phyloP scores from a whole-genome alignment of 2,329 filamentous ascomycete genomes.

The Epichloe aotearoae region DNA sequence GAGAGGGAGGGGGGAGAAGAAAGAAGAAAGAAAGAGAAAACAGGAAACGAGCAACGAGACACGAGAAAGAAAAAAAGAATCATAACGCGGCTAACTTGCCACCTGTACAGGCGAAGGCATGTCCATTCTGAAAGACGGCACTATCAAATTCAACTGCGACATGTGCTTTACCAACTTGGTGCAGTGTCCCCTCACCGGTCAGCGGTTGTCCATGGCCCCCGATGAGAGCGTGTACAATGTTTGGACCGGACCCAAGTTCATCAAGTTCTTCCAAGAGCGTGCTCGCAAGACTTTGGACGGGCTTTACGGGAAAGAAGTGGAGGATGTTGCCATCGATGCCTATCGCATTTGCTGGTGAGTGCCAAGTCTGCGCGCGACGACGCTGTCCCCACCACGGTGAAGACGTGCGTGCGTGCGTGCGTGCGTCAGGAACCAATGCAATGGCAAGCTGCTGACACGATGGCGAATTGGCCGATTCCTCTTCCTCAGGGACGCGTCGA shows the following conservation, averaged over 20 bases:
- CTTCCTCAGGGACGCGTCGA: constrained; percentile 42
- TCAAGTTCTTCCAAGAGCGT: constrained; percentile 31
- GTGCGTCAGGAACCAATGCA: background rate
- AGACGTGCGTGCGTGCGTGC: background rate
- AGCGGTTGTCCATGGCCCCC: constrained; percentile 39
- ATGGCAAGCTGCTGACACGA: constrained; percentile 1
- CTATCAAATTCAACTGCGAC: constrained; percentile 50
- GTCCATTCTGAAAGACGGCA: constrained; percentile 31
- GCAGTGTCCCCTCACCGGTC: constrained; percentile 29
- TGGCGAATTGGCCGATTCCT: background rate
- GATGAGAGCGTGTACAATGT: constrained; percentile 27
- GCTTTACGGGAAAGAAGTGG: constrained; percentile 27
- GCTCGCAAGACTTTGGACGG: constrained; percentile 25
- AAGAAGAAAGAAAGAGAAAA: background rate
- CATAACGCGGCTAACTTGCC: constrained; percentile 2
- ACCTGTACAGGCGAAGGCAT: constrained; percentile 24
- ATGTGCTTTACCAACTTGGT: constrained; percentile 43
- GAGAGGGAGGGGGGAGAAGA: too few species aligned
- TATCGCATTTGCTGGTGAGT: constrained; percentile 34
- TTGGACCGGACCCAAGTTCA: constrained; percentile 25
- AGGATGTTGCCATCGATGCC: constrained; percentile 25
- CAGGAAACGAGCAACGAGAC: background rate
- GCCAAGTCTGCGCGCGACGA: background rate
- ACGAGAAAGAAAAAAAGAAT: too few species aligned
- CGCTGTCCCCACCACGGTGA: background rate